phyloP scores from a whole-genome alignment of 1,139 yeast genomes.

The Debaryomyces nepalensis region DNA sequence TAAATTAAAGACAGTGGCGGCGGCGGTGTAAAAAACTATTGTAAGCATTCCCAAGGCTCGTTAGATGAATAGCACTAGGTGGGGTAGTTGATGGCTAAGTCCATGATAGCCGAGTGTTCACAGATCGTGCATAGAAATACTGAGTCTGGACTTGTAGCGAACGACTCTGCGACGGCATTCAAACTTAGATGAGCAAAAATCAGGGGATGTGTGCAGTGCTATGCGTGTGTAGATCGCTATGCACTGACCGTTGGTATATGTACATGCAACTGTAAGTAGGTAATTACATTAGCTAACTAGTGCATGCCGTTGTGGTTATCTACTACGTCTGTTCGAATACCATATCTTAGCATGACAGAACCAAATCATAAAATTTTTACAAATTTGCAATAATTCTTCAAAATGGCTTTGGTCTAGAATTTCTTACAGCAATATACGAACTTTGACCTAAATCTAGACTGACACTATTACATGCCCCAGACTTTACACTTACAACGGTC shows the following conservation, averaged over 20 bases:
- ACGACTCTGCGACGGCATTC: too few species aligned
- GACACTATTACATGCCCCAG: too few species aligned
- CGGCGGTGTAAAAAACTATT: too few species aligned
- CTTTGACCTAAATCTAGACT: constrained; percentile 4
- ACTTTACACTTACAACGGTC: not conserved
- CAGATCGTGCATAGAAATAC: too few species aligned
- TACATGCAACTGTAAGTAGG: not conserved
- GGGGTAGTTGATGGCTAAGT: too few species aligned
- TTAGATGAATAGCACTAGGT: too few species aligned
- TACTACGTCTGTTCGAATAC: not conserved
- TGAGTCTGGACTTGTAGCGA: too few species aligned
- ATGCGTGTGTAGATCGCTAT: not conserved
- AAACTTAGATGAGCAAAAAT: too few species aligned
- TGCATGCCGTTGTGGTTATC: not conserved
- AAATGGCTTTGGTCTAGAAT: not conserved
- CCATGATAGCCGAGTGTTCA: too few species aligned
- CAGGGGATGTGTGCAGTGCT: not conserved
- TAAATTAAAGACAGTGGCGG: too few species aligned
- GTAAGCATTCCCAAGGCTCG: too few species aligned
- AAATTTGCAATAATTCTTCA: not conserved
- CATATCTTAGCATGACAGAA: too few species aligned
- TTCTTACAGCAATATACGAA: not conserved
- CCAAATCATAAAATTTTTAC: constrained; percentile 2
- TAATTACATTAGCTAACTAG: not conserved
- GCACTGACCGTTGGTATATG: constrained; percentile 1